Percentiles rank a stretch among this genome's conserved stretches.
These are phyloP conservation scores for Gilbertella persicaria DNA, from an alignment of 371 early-diverging fungal species.

Conservation along the genomic window DNA sequence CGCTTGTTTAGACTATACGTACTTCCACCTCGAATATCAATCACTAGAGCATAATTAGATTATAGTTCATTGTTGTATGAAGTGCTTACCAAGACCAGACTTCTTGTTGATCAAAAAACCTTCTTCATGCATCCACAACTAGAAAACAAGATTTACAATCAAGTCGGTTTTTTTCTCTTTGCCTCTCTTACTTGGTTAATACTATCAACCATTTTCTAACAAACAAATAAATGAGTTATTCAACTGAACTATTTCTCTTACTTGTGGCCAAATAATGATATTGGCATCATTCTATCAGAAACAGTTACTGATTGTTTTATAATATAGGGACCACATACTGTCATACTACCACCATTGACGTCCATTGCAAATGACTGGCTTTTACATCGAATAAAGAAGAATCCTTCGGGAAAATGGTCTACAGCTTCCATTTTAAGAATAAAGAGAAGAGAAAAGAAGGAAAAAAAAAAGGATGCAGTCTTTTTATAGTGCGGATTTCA, in stretches of 20 bases:
- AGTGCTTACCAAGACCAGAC: constrained; percentile 45
- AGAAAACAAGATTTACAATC: not conserved
- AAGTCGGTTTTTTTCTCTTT: not conserved
- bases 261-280: constrained; percentile 56
- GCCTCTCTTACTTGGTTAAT: constrained; percentile 41
- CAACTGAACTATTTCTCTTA: constrained; percentile 9
- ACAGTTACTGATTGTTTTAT: not conserved
- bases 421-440: constrained; percentile 20
- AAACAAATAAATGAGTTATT: not conserved
- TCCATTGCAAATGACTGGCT: constrained; percentile 33
- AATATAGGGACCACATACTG: constrained; percentile 21
- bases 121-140: constrained; percentile 57
- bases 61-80: not conserved
- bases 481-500: too few species aligned
- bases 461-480: too few species aligned
- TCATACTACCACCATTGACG: constrained; percentile 42
- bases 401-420: constrained; percentile 37
- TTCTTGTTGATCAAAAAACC: constrained; percentile 55
- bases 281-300: constrained; percentile 41
- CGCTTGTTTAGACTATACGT: not conserved
- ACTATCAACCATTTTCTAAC: constrained; percentile 50
- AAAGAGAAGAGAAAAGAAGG: not conserved
- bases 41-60: constrained; percentile 17
- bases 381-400: constrained; percentile 49
- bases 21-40: constrained; percentile 50